A percentile compares a stretch with the other conserved stretches of the same genome.
Evolutionary conservation across 768 basidiomycete genomes (phyloP).

Genomic region (Leccinellum albellum): DNA sequence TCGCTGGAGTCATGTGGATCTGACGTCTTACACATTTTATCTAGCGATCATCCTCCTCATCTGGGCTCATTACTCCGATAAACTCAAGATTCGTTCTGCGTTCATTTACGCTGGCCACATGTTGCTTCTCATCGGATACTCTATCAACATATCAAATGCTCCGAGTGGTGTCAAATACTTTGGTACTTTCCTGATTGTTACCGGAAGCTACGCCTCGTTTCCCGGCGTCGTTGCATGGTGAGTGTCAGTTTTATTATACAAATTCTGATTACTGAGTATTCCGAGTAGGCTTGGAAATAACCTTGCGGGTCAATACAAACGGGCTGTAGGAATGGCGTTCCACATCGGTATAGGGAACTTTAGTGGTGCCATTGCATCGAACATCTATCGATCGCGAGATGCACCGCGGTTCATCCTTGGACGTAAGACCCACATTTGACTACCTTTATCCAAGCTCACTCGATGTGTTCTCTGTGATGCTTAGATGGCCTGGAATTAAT

Average conservation of each 20-base stretch:
- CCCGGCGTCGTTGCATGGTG: conserved; percentile 64
- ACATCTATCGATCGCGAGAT: conserved; percentile 58
- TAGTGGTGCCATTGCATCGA: conserved; percentile 58
- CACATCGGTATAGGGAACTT: conserved; percentile 57
- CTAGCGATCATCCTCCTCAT: conserved; percentile 48
- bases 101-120: conserved; percentile 53
- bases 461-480: not conserved
- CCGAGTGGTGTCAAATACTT: conserved; percentile 61
- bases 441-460: not conserved
- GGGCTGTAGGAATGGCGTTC: conserved; percentile 62
- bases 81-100: conserved; percentile 48
- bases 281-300: conserved; percentile 50
- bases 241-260: conserved; percentile 13
- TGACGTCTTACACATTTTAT: not conserved
- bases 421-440: not conserved
- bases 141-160: conserved; percentile 58
- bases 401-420: conserved; percentile 9
- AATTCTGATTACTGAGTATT: not conserved
- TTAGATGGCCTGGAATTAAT: not conserved
- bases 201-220: conserved; percentile 52
- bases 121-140: conserved; percentile 55
- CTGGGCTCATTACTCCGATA: conserved; percentile 60
- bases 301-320: conserved; percentile 66
- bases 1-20: not conserved
- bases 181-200: conserved; percentile 66